Evolutionary conservation across 768 basidiomycete species (phyloP), one percentile per base, ranked within the genome.

Genomic region (Suillus spraguei): DNA sequence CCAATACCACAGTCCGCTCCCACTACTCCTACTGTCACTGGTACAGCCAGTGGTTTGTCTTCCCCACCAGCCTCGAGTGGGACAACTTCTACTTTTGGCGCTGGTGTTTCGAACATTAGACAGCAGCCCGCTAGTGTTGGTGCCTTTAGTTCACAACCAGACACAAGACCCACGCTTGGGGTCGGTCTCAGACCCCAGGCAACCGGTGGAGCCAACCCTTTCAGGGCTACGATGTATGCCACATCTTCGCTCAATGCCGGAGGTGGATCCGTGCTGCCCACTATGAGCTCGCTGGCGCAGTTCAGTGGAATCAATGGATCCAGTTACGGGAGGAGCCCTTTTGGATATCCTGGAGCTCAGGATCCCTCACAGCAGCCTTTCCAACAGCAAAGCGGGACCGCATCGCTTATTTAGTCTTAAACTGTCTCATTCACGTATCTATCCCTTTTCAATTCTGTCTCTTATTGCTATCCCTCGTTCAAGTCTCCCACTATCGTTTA

Each of bases 1-100:
- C 80, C 92, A 6, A 86, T 94, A 61, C 85, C 90, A 13, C 87
- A 84, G 39, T 86, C 88, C 6, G 72, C 74, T 4, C 75, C 84
- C 1, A 77, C 77, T 6, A 85, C 85, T 17, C 84, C 88, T 52
- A 76, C 78, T 10, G 63, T 64, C 8, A 66, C 59, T 14, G 62
- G 60, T 54, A 59, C 33, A 14, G 63, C 75, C 22, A 39, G 56
- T 11, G 58, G 50, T 10, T 64, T 68, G 56, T 59, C 61, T 24
- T 55, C 63, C 38, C 61, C 76, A 6, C 76, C 74, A 56, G 60
- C 73, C 58, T 67, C 71, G 62, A 59, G 67, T 24, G 69, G 69
- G 32, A 52, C 63, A 24, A 55, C 63, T 22, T 61, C 67, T 54
- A 59, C 66, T 11, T 60, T 61, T 28, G 36, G 63, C 13, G 52